Conservation (phyloP, 129 eudicot species). For the Saposhnikovia divaricata region DNA sequence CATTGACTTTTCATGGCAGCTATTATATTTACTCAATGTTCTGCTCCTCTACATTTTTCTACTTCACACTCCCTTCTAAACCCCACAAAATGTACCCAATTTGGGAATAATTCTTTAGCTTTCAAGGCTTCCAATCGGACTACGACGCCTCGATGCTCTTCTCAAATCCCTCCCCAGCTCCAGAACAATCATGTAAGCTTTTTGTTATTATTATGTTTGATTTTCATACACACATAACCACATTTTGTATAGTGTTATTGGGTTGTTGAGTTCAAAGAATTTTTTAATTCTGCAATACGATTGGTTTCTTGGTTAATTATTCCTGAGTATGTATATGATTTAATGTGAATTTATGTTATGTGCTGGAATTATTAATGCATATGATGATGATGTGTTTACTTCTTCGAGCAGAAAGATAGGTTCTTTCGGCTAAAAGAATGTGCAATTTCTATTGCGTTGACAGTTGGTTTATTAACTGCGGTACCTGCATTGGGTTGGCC, state of each 20-base stretch:
- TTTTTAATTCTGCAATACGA: background rate
- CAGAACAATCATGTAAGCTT: slow-evolving; percentile 26
- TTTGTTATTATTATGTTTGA: background rate
- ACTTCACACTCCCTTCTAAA: slow-evolving; percentile 1
- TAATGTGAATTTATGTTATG: background rate
- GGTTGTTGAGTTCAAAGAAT: background rate
- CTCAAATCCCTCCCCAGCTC: slow-evolving; percentile 13
- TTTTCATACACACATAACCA: too few relatives aligned
- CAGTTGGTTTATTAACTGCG: slow-evolving; percentile 71
- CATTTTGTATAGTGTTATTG: background rate
- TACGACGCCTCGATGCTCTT: slow-evolving; percentile 23
- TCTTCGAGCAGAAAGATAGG: slow-evolving; percentile 56
- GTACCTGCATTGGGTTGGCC: slow-evolving; percentile 43
- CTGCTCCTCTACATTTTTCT: slow-evolving; percentile 9
- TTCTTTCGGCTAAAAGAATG: slow-evolving; percentile 56
- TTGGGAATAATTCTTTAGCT: background rate
- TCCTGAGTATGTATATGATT: too few relatives aligned
- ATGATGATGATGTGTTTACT: background rate
- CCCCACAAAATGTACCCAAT: slow-evolving; percentile 13
- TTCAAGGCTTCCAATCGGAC: slow-evolving; percentile 9
- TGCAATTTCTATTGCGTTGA: slow-evolving; percentile 70
- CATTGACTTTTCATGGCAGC: slow-evolving; percentile 18
- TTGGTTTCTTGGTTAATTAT: background rate
- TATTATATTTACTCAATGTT: slow-evolving; percentile 22
- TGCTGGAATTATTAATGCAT: slow-evolving; percentile 7